These are phyloP conservation scores for Yarrowia bubula DNA, from an alignment of 805 yeast genomes.

Conservation along the genomic window DNA sequence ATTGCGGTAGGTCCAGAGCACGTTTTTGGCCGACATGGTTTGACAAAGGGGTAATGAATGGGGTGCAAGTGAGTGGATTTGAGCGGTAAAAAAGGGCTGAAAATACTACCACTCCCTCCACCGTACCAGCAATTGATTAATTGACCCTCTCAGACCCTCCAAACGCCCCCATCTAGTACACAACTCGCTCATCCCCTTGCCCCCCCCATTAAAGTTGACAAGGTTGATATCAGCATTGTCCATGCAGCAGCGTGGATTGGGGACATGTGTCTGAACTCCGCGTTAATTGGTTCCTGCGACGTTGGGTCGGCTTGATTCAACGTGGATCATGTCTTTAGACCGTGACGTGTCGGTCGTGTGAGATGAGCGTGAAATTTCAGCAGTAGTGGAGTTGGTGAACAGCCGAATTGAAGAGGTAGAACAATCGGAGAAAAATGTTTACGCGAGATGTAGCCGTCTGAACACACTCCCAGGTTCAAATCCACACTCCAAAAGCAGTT, in stretches of 20 bases:
- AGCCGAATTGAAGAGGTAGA: background rate
- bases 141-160: too few species aligned
- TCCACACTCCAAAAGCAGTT: too few species aligned
- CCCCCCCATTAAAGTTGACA: background rate
- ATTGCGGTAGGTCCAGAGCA: background rate
- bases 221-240: slow-evolving; percentile 24
- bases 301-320: slow-evolving; percentile 5
- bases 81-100: too few species aligned
- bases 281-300: slow-evolving; percentile 24
- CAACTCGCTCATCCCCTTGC: background rate
- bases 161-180: too few species aligned
- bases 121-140: too few species aligned
- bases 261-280: slow-evolving; percentile 19
- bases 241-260: slow-evolving; percentile 4
- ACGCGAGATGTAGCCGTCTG: background rate
- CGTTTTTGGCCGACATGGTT: slow-evolving; percentile 4
- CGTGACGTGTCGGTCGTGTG: slow-evolving; percentile 27
- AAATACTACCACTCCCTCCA: too few species aligned
- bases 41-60: background rate
- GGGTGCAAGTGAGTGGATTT: background rate
- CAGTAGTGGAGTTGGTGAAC: too few species aligned
- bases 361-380: slow-evolving; percentile 3
- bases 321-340: slow-evolving; percentile 22
- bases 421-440: too few species aligned
- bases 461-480: too few species aligned